A percentile compares a stretch with the other conserved stretches of the same genome.
phyloP scores from a whole-genome alignment of 305 asterid genomes.

The Fraxinus albicans region DNA sequence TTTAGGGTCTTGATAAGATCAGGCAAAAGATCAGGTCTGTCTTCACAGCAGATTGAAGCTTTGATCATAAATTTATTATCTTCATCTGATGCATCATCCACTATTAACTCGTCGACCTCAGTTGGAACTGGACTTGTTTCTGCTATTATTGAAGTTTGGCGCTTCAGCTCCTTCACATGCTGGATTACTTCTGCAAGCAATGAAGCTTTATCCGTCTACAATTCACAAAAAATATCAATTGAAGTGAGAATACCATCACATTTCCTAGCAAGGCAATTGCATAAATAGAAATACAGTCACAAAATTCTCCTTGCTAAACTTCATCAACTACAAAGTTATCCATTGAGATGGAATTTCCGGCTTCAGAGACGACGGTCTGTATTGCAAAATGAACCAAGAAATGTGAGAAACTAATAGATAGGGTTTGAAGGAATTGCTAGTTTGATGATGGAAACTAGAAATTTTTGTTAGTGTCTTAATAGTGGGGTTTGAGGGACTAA shows the following conservation, averaged over 20 bases:
- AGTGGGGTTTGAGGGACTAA: not conserved
- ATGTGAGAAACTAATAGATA: not conserved
- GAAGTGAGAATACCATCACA: not conserved
- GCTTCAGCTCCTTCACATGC: conserved; percentile 75
- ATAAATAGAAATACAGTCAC: not conserved
- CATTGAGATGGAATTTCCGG: not conserved
- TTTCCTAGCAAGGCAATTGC: not conserved
- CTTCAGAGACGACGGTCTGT: too few relatives aligned
- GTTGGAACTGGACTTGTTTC: conserved; percentile 71
- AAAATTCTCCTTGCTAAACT: too few relatives aligned
- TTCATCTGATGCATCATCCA: conserved; percentile 60
- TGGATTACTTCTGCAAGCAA: conserved; percentile 78
- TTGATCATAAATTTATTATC: conserved; percentile 59
- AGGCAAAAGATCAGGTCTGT: conserved; percentile 73
- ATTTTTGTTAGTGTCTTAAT: not conserved
- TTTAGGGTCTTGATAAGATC: conserved; percentile 79
- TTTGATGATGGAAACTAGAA: not conserved
- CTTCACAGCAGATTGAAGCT: conserved; percentile 88
- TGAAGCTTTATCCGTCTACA: conserved; percentile 74
- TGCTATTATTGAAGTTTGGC: conserved; percentile 70
- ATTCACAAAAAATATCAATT: not conserved
- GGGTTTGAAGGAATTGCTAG: not conserved
- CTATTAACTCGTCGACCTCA: conserved; percentile 62
- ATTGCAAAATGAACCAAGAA: not conserved
- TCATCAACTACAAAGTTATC: not conserved